Conservation (phyloP, 1,284 basidiomycete species). For the Moesziomyces sp. region DNA sequence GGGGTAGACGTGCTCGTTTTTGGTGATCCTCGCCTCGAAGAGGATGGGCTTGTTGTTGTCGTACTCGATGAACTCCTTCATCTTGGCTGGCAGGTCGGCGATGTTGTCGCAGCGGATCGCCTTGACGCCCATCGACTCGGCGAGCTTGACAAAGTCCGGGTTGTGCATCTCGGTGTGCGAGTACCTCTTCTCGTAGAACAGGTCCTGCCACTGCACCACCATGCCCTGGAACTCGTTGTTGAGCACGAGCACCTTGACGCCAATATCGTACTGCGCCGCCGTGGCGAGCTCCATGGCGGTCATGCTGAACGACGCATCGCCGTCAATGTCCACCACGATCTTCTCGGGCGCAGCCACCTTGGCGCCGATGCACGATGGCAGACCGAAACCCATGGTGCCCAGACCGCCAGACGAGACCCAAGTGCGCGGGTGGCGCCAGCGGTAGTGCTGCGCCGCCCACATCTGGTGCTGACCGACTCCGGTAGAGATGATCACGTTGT, state of each 20-base stretch:
- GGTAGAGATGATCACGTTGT: constrained; percentile 87
- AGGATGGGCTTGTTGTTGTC: constrained; percentile 85
- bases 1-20: constrained; percentile 92
- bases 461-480: constrained; percentile 99
- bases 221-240: constrained; percentile 76
- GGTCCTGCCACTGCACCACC: constrained; percentile 98
- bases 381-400: constrained; percentile 93
- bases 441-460: constrained; percentile 96
- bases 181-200: constrained; percentile 94
- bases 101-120: constrained; percentile 80
- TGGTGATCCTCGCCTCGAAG: constrained; percentile 88
- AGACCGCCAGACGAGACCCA: constrained; percentile 97
- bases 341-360: constrained; percentile 95
- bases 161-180: constrained; percentile 94
- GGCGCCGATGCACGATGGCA: constrained; percentile 92
- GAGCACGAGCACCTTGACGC: constrained; percentile 79
- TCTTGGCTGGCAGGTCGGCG: constrained; percentile 87
- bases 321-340: constrained; percentile 94
- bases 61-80: constrained; percentile 99
- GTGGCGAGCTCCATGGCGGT: constrained; percentile 98
- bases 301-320: constrained; percentile 96
- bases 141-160: constrained; percentile 90
- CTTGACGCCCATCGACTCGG: constrained; percentile 89
- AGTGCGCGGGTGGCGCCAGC: constrained; percentile 86
- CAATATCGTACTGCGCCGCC: constrained; percentile 88